These are phyloP conservation scores for Suillus sp. DNA, from an alignment of 768 basidiomycete species.

Conservation along the genomic window DNA sequence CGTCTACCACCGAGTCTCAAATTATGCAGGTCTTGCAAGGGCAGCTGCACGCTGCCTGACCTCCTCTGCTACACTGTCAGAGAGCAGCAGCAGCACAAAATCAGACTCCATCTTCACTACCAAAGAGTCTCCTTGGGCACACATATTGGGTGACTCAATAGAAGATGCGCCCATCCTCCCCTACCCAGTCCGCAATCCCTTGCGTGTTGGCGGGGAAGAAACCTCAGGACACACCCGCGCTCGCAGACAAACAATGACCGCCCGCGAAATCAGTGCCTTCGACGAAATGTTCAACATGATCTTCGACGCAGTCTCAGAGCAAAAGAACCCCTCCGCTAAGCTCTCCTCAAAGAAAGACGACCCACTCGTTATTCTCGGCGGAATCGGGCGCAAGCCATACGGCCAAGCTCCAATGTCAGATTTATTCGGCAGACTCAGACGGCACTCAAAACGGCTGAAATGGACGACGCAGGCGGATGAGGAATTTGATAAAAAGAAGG, in stretches of 20 bases:
- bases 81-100: constrained; percentile 4
- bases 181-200: constrained; percentile 18
- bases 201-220: constrained; percentile 12
- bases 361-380: neutral
- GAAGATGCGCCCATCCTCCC: constrained; percentile 32
- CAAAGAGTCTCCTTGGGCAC: constrained; percentile 49
- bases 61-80: neutral
- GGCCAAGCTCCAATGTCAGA: constrained; percentile 39
- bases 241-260: constrained; percentile 64
- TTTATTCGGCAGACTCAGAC: constrained; percentile 56
- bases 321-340: constrained; percentile 25
- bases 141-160: constrained; percentile 50
- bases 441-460: constrained; percentile 49
- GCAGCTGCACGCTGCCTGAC: constrained; percentile 11
- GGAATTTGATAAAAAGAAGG: constrained; percentile 67
- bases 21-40: constrained; percentile 9
- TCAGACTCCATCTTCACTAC: constrained; percentile 38
- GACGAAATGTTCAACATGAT: constrained; percentile 76
- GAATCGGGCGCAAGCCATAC: constrained; percentile 24
- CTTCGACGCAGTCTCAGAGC: constrained; percentile 53
- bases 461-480: constrained; percentile 56
- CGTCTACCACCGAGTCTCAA: constrained; percentile 18
- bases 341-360: neutral
- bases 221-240: constrained; percentile 12
- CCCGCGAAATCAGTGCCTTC: constrained; percentile 64